These are phyloP conservation scores for Nemania abortiva DNA, from an alignment of 2,329 filamentous ascomycete genomes.

Conservation along the genomic window DNA sequence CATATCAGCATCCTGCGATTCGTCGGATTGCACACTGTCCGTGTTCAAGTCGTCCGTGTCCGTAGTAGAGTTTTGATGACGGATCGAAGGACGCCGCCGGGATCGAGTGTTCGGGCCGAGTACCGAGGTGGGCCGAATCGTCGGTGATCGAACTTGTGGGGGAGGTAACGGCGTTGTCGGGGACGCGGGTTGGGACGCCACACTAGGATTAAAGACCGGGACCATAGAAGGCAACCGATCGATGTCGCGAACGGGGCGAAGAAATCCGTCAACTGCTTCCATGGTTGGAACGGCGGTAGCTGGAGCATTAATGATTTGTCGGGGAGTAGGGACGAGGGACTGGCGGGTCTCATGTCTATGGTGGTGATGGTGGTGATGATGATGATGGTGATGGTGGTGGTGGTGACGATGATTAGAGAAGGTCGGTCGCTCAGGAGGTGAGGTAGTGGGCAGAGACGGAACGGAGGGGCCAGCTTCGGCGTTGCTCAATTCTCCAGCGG, in stretches of 20 bases:
- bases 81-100: constrained; percentile 83
- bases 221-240: constrained; percentile 88
- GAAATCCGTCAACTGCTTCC: constrained; percentile 78
- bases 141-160: constrained; percentile 69
- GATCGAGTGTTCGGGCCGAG: constrained; percentile 66
- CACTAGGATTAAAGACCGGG: constrained; percentile 73
- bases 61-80: constrained; percentile 90
- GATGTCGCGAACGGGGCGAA: constrained; percentile 82
- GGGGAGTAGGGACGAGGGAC: constrained; percentile 62
- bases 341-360: constrained; percentile 63
- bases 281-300: constrained; percentile 75
- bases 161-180: constrained; percentile 85
- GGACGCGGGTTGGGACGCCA: constrained; percentile 90
- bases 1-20: constrained; percentile 80
- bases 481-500: constrained; percentile 56
- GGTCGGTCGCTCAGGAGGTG: constrained; percentile 77
- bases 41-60: constrained; percentile 88
- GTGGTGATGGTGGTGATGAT: constrained; percentile 60
- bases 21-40: constrained; percentile 85
- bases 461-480: constrained; percentile 71
- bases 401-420: constrained; percentile 66
- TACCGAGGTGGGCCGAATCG: constrained; percentile 65
- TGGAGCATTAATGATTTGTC: constrained; percentile 72
- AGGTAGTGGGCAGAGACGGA: constrained; percentile 73
- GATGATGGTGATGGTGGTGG: constrained; percentile 64